A percentile compares a stretch with the other conserved stretches of the same genome.
phyloP scores from a whole-genome alignment of 106 monocot genomes.

The Vanilla planifolia region DNA sequence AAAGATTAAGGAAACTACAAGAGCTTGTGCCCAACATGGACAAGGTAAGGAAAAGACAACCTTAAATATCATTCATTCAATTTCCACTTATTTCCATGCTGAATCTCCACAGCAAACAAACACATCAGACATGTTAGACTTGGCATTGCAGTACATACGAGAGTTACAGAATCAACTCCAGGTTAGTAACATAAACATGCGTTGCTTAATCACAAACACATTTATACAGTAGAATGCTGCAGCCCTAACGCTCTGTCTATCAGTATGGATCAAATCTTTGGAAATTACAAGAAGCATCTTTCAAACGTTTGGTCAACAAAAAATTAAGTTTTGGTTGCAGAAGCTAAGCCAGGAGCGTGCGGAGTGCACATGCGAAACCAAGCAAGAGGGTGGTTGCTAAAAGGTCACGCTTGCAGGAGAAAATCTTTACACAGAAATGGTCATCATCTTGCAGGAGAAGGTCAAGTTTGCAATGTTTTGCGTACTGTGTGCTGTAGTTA shows the following conservation, averaged over 20 bases:
- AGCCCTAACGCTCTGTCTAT: too few species aligned
- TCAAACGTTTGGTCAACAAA: too few species aligned
- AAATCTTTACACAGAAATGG: too few species aligned
- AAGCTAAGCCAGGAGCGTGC: constrained; percentile 3
- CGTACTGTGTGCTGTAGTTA: too few species aligned
- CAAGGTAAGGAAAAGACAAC: constrained; percentile 19
- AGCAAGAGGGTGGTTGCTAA: neutral
- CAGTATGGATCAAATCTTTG: too few species aligned
- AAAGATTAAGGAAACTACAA: constrained; percentile 33
- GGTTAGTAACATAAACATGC: constrained; percentile 37
- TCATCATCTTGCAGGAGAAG: too few species aligned
- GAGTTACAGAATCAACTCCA: constrained; percentile 47
- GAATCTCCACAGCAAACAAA: constrained; percentile 67
- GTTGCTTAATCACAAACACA: too few species aligned
- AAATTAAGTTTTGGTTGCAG: too few species aligned
- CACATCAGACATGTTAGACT: constrained; percentile 81
- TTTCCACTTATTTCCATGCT: neutral
- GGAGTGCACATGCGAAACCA: neutral
- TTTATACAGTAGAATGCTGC: too few species aligned
- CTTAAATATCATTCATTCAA: neutral
- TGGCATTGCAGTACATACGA: constrained; percentile 81
- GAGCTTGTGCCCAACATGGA: constrained; percentile 41
- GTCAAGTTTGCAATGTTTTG: too few species aligned
- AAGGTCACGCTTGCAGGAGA: too few species aligned
- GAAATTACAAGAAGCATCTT: too few species aligned